phyloP scores from a whole-genome alignment of 257 asterid species.

The Solanum pimpinellifolium region DNA sequence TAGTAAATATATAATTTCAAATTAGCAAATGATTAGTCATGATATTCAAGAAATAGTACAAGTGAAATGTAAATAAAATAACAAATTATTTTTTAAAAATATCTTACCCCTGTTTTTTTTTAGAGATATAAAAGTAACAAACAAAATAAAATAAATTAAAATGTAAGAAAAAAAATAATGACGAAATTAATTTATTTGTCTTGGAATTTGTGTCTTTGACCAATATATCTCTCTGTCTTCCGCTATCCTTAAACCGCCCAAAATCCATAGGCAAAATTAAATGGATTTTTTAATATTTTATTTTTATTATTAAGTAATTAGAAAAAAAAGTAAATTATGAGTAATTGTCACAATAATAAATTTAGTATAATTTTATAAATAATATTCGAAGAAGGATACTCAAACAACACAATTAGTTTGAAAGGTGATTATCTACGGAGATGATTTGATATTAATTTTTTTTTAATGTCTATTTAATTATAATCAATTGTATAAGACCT shows the following conservation, averaged over 20 bases:
- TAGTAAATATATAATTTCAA: background rate
- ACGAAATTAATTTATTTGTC: background rate
- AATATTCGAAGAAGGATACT: fast-evolving
- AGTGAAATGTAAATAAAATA: background rate
- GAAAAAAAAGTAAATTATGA: background rate
- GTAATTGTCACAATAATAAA: background rate
- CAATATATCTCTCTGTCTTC: background rate
- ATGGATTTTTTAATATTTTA: background rate
- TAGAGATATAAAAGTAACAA: background rate
- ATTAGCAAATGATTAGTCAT: background rate
- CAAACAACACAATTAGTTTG: background rate
- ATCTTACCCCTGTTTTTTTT: background rate
- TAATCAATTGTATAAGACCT: too few relatives aligned
- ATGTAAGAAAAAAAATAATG: background rate
- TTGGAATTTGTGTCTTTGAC: background rate
- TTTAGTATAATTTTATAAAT: too few relatives aligned
- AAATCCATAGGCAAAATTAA: background rate
- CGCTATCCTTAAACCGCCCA: background rate
- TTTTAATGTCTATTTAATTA: too few relatives aligned
- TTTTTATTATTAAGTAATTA: too few relatives aligned
- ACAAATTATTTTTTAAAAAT: too few relatives aligned
- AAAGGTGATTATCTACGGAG: too few relatives aligned
- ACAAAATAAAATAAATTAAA: too few relatives aligned
- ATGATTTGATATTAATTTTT: too few relatives aligned
- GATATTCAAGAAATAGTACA: background rate